These are phyloP conservation scores for Reutealis trisperma DNA, from an alignment of 345 rosid genomes.

Conservation along the genomic window DNA sequence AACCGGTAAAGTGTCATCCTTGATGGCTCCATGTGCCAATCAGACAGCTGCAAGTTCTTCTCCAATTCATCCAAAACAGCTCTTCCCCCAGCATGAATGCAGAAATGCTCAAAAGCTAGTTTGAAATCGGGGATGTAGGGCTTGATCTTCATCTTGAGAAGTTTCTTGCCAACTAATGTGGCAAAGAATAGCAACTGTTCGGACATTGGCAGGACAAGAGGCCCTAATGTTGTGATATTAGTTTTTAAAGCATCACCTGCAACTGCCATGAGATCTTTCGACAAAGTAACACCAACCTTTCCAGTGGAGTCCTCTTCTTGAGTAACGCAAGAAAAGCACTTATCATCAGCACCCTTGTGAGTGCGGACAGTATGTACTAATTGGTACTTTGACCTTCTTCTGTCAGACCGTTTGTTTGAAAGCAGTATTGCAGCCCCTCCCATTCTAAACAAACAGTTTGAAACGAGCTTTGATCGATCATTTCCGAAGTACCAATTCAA, in stretches of 20 bases:
- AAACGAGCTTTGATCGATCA: conserved; percentile 26
- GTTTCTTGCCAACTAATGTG: conserved; percentile 40
- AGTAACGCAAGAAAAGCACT: conserved; percentile 47
- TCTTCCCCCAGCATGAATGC: conserved; percentile 71
- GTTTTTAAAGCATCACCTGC: conserved; percentile 69
- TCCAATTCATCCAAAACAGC: conserved; percentile 67
- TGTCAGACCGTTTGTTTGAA: conserved; percentile 22
- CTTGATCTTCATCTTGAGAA: conserved; percentile 48
- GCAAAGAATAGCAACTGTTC: conserved; percentile 53
- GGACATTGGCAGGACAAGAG: conserved; percentile 59
- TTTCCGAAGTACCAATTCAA: conserved; percentile 28
- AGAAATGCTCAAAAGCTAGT: conserved; percentile 74
- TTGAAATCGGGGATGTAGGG: conserved; percentile 67
- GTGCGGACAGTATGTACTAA: conserved; percentile 57
- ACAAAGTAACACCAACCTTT: conserved; percentile 47
- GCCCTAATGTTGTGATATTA: conserved; percentile 66
- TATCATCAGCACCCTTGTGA: conserved; percentile 57
- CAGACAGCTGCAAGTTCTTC: conserved; percentile 53
- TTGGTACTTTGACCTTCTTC: conserved; percentile 46
- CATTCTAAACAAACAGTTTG: conserved; percentile 26
- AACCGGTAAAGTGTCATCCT: conserved; percentile 73
- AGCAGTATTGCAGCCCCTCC: conserved; percentile 29
- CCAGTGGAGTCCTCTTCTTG: conserved; percentile 52
- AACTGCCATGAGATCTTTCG: conserved; percentile 57
- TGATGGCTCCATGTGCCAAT: conserved; percentile 79